Percentiles rank a stretch among this genome's conserved stretches.
Conservation (phyloP, 2,329 filamentous ascomycete genomes). For the Colletotrichum euphorbiae region DNA sequence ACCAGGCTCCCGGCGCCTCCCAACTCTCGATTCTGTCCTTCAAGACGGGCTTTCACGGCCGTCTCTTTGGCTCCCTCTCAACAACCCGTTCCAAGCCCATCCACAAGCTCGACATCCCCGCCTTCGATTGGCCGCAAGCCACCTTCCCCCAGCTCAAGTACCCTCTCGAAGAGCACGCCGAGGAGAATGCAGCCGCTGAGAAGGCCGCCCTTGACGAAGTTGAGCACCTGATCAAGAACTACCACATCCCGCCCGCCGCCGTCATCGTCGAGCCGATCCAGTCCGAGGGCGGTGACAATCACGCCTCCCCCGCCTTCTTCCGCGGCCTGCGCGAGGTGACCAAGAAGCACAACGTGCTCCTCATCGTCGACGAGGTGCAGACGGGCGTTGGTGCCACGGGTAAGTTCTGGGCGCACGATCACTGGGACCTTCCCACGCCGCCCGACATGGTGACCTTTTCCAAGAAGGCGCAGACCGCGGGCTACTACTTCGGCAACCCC, state of each 20-base stretch:
- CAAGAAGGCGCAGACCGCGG: conserved; percentile 94
- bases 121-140: conserved; percentile 94
- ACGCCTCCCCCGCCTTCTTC: conserved; percentile 90
- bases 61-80: conserved; percentile 86
- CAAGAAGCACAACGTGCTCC: conserved; percentile 78
- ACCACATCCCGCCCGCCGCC: conserved; percentile 82
- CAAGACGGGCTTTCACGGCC: conserved; percentile 89
- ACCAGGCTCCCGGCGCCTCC: conserved; percentile 81
- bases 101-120: conserved; percentile 94
- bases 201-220: conserved; percentile 84
- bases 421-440: conserved; percentile 84
- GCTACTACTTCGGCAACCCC: conserved; percentile 89
- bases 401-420: conserved; percentile 96
- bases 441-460: conserved; percentile 96
- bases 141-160: conserved; percentile 89
- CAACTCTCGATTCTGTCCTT: conserved; percentile 88
- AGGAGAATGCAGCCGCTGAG: conserved; percentile 86
- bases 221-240: conserved; percentile 82
- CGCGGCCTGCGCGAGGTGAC: conserved; percentile 83
- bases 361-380: conserved; percentile 96
- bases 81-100: conserved; percentile 94
- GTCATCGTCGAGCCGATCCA: conserved; percentile 91
- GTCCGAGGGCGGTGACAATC: conserved; percentile 95
- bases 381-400: conserved; percentile 93
- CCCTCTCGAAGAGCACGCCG: conserved; percentile 81